Evolutionary conservation across 148 eudicot genomes (phyloP), one percentile per base, ranked within the genome.

Genomic region (Bassia scoparia): DNA sequence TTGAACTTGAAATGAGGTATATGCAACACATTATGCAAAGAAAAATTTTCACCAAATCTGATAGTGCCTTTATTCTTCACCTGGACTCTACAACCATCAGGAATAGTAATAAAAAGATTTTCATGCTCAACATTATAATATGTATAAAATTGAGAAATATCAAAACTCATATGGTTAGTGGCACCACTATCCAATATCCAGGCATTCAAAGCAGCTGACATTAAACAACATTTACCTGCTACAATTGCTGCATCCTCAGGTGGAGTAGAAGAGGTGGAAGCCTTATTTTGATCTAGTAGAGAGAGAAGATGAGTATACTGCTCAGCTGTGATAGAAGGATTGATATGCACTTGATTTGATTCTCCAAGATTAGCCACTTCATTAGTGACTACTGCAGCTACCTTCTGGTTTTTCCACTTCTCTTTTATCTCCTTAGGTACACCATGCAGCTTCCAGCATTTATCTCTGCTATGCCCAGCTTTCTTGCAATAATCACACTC

Each of bases 181-280:
- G 73, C 73, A 16, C 73, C 73, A 20, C 43, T 17, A 33, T 69
- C 61, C 4, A 69, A 18, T 15, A 34, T 69, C 73, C 73, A 69
- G 11, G 61, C 7, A 20, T 21, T 2, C 0, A 10, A 5, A 37
- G 43, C 43, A 5, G 5, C 9, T 5, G 43, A 69, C 2, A 4
- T 2, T 5, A 30, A 30, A 20, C 46, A 69, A 1, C 30, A 33
- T 20, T 18, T n/a, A 68, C 59, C 55, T 16, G 35, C 23, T 11
- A 5, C 30, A 46, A 13, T 16, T 17, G 13, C 13, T 44, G 71
- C 2, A 8, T 29, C 4, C 2, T 41, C 7, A 20, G 26, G 2
- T 6, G 7, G 31, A 2, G 1, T 68, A 15, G 3, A 4, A 20
- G 46, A 24, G 2, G 37, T 37, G 1, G 38, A 2, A 7, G 15